phyloP scores from a whole-genome alignment of 1,284 basidiomycete genomes.

The Acaromyces ingoldii region DNA sequence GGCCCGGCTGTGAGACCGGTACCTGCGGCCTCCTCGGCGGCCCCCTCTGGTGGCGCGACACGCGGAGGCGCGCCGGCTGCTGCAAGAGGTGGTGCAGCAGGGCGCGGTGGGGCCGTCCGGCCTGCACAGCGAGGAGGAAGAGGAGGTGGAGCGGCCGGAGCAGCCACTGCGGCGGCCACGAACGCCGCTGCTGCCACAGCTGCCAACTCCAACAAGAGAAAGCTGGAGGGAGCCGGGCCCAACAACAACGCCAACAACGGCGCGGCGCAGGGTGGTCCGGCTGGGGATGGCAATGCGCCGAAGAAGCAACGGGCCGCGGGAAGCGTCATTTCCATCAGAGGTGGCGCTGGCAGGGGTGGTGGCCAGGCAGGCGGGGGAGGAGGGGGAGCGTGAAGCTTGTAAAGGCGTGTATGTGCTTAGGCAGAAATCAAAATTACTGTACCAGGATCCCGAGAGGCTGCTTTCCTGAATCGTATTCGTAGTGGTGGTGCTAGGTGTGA shows the following conservation, averaged over 20 bases:
- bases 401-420: no score
- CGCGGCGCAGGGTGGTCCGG: not conserved
- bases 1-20: not conserved
- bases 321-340: not conserved
- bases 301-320: constrained; percentile 1
- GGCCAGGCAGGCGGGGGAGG: constrained; percentile 3
- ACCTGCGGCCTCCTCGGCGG: not conserved
- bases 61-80: not conserved
- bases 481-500: no score
- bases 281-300: not conserved
- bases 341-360: constrained; percentile 6
- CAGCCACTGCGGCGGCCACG: not conserved
- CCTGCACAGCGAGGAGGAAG: not conserved
- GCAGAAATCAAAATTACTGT: no score
- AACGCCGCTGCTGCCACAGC: not conserved
- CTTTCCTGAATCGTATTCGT: no score
- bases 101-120: no score
- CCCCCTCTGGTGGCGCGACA: not conserved
- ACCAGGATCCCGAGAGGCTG: no score
- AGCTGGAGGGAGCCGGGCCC: not conserved
- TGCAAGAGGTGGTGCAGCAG: not conserved
- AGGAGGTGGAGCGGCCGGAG: not conserved
- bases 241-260: not conserved
- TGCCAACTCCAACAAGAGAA: not conserved
- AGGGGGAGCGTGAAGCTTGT: no score